These are phyloP conservation scores for Zostera marina DNA, from an alignment of 116 monocot genomes.

Conservation along the genomic window DNA sequence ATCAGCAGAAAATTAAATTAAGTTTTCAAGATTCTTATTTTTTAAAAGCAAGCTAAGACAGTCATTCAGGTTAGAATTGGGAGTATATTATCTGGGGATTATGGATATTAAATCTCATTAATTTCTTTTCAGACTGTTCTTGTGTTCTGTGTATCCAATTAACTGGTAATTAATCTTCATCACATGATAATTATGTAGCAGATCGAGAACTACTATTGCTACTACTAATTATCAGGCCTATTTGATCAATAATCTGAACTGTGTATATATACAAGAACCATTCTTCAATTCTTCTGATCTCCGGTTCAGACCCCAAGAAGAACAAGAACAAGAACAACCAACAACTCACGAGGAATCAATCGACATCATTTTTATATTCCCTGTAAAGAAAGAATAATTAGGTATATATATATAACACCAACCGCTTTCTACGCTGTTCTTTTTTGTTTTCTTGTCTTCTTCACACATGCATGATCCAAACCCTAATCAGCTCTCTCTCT, in stretches of 20 bases:
- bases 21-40: too few relatives aligned
- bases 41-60: too few relatives aligned
- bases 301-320: slow-evolving; percentile 6
- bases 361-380: slow-evolving; percentile 6
- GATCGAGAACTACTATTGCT: too few relatives aligned
- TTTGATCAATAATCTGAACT: too few relatives aligned
- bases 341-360: slow-evolving; percentile 14
- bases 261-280: neutral
- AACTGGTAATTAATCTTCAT: neutral
- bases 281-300: neutral
- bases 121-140: too few relatives aligned
- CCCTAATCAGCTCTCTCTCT: neutral
- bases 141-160: neutral
- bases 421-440: slow-evolving; percentile 15
- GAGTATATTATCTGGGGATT: neutral
- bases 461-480: neutral
- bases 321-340: neutral
- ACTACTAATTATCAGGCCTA: too few relatives aligned
- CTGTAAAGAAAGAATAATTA: slow-evolving; percentile 8
- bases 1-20: too few relatives aligned
- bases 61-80: neutral
- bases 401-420: slow-evolving; percentile 8
- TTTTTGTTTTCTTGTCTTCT: slow-evolving; percentile 2
- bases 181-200: too few relatives aligned
- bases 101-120: neutral